These are phyloP conservation scores for Lobosporangium transversale DNA, from an alignment of 192 early-diverging fungal species.

Conservation along the genomic window DNA sequence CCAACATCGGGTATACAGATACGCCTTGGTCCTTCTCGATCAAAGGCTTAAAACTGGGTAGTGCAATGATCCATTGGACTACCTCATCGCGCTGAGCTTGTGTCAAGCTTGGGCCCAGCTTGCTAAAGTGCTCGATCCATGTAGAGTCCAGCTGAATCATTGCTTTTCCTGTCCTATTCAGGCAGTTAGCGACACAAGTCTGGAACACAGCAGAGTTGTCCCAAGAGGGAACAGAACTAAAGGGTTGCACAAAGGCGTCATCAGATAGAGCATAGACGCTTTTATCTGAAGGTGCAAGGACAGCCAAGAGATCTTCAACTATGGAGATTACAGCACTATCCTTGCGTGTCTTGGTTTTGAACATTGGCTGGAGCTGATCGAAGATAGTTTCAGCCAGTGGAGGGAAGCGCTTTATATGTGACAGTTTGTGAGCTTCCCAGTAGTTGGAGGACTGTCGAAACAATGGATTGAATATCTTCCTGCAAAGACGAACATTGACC, in stretches of 20 bases:
- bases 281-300: conserved; percentile 18
- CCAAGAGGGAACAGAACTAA: conserved; percentile 29
- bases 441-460: neutral
- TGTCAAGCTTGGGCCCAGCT: conserved; percentile 6
- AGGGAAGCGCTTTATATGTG: conserved; percentile 22
- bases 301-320: conserved; percentile 9
- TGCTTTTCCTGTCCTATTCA: conserved; percentile 4
- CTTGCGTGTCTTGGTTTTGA: conserved; percentile 16
- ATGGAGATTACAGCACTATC: neutral
- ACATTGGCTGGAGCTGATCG: conserved; percentile 14
- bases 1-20: conserved; percentile 7
- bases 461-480: conserved; percentile 10
- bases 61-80: conserved; percentile 7
- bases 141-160: conserved; percentile 7
- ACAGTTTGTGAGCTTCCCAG: neutral
- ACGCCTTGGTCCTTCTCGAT: conserved; percentile 7
- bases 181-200: conserved; percentile 7
- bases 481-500: conserved; percentile 12
- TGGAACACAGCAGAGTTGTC: conserved; percentile 25
- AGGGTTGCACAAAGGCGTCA: conserved; percentile 14
- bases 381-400: conserved; percentile 29
- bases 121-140: conserved; percentile 33
- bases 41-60: conserved; percentile 22
- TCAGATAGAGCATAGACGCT: conserved; percentile 30
- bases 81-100: conserved; percentile 21